These are phyloP conservation scores for Aspergillus biplanus DNA, from an alignment of 495 filamentous ascomycete genomes.

Conservation along the genomic window DNA sequence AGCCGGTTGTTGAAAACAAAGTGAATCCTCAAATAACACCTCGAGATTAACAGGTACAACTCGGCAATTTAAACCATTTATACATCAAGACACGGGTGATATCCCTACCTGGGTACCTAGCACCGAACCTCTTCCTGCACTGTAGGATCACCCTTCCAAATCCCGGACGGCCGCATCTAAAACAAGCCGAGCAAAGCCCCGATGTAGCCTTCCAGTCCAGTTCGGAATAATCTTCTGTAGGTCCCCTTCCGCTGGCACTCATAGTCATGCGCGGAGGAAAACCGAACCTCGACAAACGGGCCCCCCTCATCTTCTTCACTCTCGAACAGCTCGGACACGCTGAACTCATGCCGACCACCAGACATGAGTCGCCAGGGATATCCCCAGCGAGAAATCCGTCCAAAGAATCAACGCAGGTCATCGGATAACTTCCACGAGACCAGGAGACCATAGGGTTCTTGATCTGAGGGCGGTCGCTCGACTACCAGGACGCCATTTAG, in stretches of 20 bases:
- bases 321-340: conserved; percentile 35
- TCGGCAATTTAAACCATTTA: no score
- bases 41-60: no score
- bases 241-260: conserved; percentile 29
- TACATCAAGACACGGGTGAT: no score
- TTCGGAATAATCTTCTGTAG: conserved; percentile 36
- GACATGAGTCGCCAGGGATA: conserved; percentile 44
- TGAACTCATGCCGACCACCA: conserved; percentile 39
- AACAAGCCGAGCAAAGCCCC: conserved; percentile 34
- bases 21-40: no score
- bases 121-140: no score
- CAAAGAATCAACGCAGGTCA: conserved; percentile 32
- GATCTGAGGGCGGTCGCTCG: conserved; percentile 18
- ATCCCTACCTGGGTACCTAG: no score
- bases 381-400: conserved; percentile 35
- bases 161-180: conserved; percentile 31
- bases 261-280: conserved; percentile 39
- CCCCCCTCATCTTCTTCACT: conserved; percentile 14
- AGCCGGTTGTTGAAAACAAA: no score
- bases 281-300: conserved; percentile 35
- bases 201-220: conserved; percentile 35
- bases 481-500: conserved; percentile 30
- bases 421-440: conserved; percentile 32
- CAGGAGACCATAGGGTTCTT: conserved; percentile 28
- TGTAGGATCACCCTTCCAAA: conserved; percentile 9